Evolutionary conservation across 2,329 filamentous ascomycete genomes (phyloP), one percentile per base, ranked within the genome.

Genomic region (Ophiostoma perfectum): DNA sequence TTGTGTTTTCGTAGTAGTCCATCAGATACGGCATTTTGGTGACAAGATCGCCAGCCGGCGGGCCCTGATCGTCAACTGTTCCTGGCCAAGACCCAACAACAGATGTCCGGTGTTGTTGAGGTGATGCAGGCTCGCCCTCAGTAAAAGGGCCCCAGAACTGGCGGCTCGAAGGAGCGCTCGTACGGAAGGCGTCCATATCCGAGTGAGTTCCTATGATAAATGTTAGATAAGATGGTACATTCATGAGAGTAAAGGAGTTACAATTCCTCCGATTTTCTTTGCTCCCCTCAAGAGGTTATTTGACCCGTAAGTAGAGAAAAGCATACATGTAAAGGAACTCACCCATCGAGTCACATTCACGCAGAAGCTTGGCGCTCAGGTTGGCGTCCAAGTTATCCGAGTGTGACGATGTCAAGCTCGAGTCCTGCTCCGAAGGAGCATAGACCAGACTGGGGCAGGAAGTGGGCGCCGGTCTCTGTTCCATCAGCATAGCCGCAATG

Each of bases 1-100:
- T 93, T 75, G 92, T 91, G 77, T 92, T 93, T 75, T 93, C 90
- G 78, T 96, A 97, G 78, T 97, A 97, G 76, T 96, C 90, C 81
- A 97, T 90, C 75, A 97, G 89, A 78, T 90, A 96, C 72, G 90
- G 89, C 81, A 96, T 90, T 75, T 92, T 90, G 69, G 89, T 87
- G 70, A 91, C 88, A 74, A 91, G 80, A 77, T 90, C 80, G 83
- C 82, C 82, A 81, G 86, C 79, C 75, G 83, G 84, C 72, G 78
- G 75, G 39, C 42, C 39, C 5, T 66, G 70, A n/a, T 81, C 76
- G 67, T 83, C 82, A 71, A 81, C 18, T 36, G 42, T 78, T 42
- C 16, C 11, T 8, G 81, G 81, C 81, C 84, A 84, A 1, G 69
- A 55, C 1, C 67, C 62, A 14, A 66, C 45, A 1, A 62, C 42